Base-by-base conservation (phyloP, 805 yeast species). In the Kazachstania viticola region DNA sequence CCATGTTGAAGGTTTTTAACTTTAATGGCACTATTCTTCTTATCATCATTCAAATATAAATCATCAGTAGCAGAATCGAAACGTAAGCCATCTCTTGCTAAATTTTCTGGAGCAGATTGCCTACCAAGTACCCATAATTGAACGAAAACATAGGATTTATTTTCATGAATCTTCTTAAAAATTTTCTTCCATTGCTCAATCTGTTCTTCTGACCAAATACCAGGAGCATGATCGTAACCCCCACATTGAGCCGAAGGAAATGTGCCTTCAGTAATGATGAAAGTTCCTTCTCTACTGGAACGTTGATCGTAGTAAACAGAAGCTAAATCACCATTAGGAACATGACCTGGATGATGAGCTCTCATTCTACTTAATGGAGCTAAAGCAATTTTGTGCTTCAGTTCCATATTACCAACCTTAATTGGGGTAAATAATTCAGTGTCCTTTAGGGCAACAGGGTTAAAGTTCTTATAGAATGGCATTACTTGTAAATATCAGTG, bases 231-330 rank as follows among this genome's bases (percentile, higher is more conserved):
- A 9, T 46, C 47, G 36, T 56, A 60, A 9, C 66, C 56, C 23
- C 74, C 67, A 14, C 54, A 48, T 30, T 44, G 51, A 2, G 51
- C 44, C 8, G 71, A 53, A 12, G 64, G 61, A 38, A 60, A 61
- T 0, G 77, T 64, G 3, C 72, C 81, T 46, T 77, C 83, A 4
- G 76, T 54, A 39, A 72, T 64, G 22, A 75, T 41, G 35, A 77
- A 49, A n/a, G 79, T 66, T 6, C 82, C 82, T 13, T 69, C 67
- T 31, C 53, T 51, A 26, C 52, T 44, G 0, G 80, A 62, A 39
- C 80, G 60, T 40, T 71, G 69, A 13, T 47, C 58, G 44, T 77
- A 77, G 50, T 75, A 73, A 35, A 63, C 55, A n/a, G 51, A 44
- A 38, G 62, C 56, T 29, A 67, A 57, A 21, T 65, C 69, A 14